Conservation (phyloP, 176 grass and related monocot genomes). For the Zoysia japonica region DNA sequence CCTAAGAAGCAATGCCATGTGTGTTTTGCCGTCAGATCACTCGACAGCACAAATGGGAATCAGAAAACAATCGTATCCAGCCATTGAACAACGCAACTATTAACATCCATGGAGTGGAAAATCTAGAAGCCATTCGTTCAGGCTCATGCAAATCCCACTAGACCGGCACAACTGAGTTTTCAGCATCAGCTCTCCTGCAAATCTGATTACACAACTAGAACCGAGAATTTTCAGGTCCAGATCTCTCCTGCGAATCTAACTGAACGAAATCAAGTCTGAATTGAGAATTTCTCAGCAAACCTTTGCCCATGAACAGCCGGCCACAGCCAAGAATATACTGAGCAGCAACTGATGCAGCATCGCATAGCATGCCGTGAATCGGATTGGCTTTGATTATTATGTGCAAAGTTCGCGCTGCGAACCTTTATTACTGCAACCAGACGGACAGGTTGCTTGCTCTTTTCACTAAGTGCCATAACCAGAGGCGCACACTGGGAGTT, state of each 20-base stretch:
- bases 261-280: not conserved
- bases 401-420: slow-evolving; percentile 7
- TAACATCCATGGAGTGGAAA: not conserved
- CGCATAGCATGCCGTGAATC: not conserved
- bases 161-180: not conserved
- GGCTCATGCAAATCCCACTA: not conserved
- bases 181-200: not conserved
- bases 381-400: slow-evolving; percentile 24
- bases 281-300: not conserved
- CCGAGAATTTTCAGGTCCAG: not conserved
- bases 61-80: not conserved
- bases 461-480: slow-evolving; percentile 34
- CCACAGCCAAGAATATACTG: not conserved
- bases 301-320: slow-evolving; percentile 15
- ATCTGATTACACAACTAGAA: not conserved
- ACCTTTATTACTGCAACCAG: slow-evolving; percentile 48
- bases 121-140: not conserved
- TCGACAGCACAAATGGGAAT: not conserved
- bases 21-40: not conserved
- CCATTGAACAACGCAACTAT: not conserved
- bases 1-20: slow-evolving; percentile 13
- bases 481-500: slow-evolving; percentile 29
- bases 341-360: not conserved
- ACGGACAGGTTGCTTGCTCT: slow-evolving; percentile 40
- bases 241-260: not conserved